Evolutionary conservation across 306 rosid species (phyloP), one percentile per base, ranked within the genome.

Genomic region (Carpinus viminea): DNA sequence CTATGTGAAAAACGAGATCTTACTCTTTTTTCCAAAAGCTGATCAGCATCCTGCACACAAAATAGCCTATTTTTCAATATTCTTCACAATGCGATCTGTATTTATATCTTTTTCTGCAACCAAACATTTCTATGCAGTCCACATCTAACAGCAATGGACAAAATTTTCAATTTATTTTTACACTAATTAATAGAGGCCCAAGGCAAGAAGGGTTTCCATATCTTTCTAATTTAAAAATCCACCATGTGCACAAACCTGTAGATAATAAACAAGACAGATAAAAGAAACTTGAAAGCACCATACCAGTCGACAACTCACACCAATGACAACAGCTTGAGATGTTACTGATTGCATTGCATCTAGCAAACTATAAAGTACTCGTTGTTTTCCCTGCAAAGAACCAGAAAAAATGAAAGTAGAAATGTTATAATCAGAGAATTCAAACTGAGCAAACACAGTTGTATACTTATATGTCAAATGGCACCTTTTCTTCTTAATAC

Each of bases 1-100:
- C 98, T 89, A 82, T 91, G 97, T 45, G 98, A 95, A 85, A 95
- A 95, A 28, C 96, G 98, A 84, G 98, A 91, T 77, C 92, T 93
- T 20, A 95, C 98, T 86, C 98, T 92, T 86, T 95, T 95, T 78
- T 95, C 98, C 79, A 95, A 84, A 75, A 92, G 87, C 87, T 91
- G 97, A 84, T 92, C 98, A 3, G 98, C 98, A 83, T 92, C 98
- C 98, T 95, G 90, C 87, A 84, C 17, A 61, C 72, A 43, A 70
- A 36, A 74, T 43, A 76, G 45, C 65, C 76, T 51, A 69, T 68
- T 75, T 50, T 55, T 72, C 51, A 65, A 74, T 68, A 50, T 68
- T 74, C 69, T 76, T 72, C 54, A 74, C n/a, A 71, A 75, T 41
- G 48, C 16, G 10, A 24, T 41, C n/a, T 62, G 47, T 9, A n/a